phyloP scores from a whole-genome alignment of 2,329 filamentous ascomycete genomes.

The Periconia macrospinosa region DNA sequence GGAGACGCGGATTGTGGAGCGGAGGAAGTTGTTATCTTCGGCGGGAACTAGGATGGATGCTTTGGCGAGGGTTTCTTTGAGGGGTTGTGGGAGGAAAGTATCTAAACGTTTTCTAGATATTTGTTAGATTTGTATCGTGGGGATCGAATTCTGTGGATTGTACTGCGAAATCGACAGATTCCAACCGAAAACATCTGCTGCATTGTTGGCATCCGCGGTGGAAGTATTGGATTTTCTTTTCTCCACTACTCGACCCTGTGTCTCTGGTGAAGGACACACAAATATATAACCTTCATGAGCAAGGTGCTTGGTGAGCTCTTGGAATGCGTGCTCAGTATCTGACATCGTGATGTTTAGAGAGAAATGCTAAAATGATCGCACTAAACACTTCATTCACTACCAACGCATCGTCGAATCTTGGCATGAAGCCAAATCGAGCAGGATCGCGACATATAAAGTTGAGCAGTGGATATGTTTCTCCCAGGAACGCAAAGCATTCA shows the following conservation, averaged over 20 bases:
- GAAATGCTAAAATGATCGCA: too few relatives aligned
- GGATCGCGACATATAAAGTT: too few relatives aligned
- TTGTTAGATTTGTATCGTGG: too few relatives aligned
- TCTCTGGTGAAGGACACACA: conserved; percentile 25
- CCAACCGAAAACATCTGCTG: conserved; percentile 27
- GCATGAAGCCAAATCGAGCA: too few relatives aligned
- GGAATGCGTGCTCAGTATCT: conserved; percentile 3
- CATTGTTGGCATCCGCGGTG: conserved; percentile 16
- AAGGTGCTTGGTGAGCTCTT: conserved; percentile 16
- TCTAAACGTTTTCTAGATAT: too few relatives aligned
- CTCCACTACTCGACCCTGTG: conserved; percentile 19
- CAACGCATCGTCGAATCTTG: too few relatives aligned
- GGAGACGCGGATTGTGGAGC: conserved; percentile 22
- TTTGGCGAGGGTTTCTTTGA: conserved; percentile 6
- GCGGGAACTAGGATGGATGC: conserved; percentile 8
- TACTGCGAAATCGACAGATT: conserved; percentile 14
- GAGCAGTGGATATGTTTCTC: too few relatives aligned
- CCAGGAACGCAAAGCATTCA: too few relatives aligned
- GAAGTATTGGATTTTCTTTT: conserved; percentile 15
- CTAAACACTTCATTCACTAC: too few relatives aligned
- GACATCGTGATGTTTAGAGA: too few relatives aligned
- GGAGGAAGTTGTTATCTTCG: conserved; percentile 9
- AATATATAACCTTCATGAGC: conserved; percentile 16
- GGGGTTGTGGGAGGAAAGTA: too few relatives aligned
- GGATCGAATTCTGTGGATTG: too few relatives aligned